These are phyloP conservation scores for Amanita pallidorosea DNA, from an alignment of 768 basidiomycete species.

Conservation along the genomic window DNA sequence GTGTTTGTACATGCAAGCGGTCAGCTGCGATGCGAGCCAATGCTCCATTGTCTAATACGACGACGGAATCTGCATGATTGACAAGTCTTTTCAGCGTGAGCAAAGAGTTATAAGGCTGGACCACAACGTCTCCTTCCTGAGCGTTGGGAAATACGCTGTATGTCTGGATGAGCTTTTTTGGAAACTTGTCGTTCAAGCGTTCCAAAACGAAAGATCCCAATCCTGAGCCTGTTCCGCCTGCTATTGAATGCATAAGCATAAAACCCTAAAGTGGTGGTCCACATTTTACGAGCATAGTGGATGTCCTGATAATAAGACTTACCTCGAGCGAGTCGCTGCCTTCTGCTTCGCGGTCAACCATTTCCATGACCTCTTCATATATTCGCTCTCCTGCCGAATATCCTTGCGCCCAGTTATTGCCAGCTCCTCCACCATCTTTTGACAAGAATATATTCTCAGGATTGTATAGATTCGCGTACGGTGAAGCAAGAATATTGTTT, in stretches of 20 bases:
- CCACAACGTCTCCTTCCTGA: constrained; percentile 91
- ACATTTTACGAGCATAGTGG: not conserved
- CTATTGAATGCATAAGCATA: constrained; percentile 98
- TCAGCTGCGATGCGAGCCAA: constrained; percentile 89
- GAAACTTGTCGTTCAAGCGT: constrained; percentile 93
- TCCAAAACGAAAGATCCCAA: constrained; percentile 97
- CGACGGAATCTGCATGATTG: constrained; percentile 94
- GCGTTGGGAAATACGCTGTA: constrained; percentile 98
- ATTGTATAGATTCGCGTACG: constrained; percentile 88
- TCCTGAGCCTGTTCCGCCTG: constrained; percentile 96
- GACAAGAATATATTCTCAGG: constrained; percentile 96
- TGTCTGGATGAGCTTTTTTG: constrained; percentile 98
- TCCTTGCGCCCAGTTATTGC: constrained; percentile 98
- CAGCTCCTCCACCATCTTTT: constrained; percentile 97
- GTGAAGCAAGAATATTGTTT: constrained; percentile 83
- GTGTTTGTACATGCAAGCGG: constrained; percentile 77
- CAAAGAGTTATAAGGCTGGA: constrained; percentile 96
- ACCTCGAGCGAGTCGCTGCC: constrained; percentile 97
- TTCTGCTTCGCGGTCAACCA: constrained; percentile 97
- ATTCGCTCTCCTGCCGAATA: constrained; percentile 82
- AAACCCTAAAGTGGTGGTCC: constrained; percentile 60
- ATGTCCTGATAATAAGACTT: constrained; percentile 8
- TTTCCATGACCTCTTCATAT: constrained; percentile 97
- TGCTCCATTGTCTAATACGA: constrained; percentile 95
- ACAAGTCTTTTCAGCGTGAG: constrained; percentile 88